A percentile compares a stretch with the other conserved stretches of the same genome.
phyloP scores from a whole-genome alignment of 768 basidiomycete species.

The Leccinum truebloodii region DNA sequence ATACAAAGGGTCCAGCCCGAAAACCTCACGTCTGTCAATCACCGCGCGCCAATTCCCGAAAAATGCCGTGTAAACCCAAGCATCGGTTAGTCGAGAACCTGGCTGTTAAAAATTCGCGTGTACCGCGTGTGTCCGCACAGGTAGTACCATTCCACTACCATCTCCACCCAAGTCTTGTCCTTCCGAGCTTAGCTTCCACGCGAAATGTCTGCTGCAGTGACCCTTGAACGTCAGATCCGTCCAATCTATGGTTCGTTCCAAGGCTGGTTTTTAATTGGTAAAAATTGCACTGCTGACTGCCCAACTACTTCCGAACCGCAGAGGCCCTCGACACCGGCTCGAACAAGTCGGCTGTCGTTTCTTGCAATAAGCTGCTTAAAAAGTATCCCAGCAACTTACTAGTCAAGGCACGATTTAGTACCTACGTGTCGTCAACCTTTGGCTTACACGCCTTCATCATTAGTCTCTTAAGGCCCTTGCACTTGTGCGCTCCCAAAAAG shows the following conservation, averaged over 20 bases:
- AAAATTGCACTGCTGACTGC: slow-evolving; percentile 5
- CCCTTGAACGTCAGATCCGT: slow-evolving; percentile 79
- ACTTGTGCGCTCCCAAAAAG: slow-evolving; percentile 79
- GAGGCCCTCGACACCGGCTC: slow-evolving; percentile 86
- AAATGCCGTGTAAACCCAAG: slow-evolving; percentile 27
- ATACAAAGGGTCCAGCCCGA: background rate
- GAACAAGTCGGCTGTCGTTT: slow-evolving; percentile 82
- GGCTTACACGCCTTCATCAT: slow-evolving; percentile 15
- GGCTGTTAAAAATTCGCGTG: slow-evolving; percentile 29
- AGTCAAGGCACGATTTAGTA: slow-evolving; percentile 52
- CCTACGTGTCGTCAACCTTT: background rate
- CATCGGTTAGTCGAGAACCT: slow-evolving; percentile 23
- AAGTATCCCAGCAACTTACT: slow-evolving; percentile 76
- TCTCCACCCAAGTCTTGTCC: background rate
- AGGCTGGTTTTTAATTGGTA: background rate
- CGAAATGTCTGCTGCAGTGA: slow-evolving; percentile 50
- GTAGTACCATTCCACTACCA: slow-evolving; percentile 5
- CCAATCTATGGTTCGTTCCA: slow-evolving; percentile 73
- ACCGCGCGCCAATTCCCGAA: slow-evolving; percentile 18
- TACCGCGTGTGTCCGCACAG: slow-evolving; percentile 5
- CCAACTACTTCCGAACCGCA: slow-evolving; percentile 29
- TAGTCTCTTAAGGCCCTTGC: slow-evolving; percentile 86
- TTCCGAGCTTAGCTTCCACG: slow-evolving; percentile 4
- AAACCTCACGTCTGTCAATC: slow-evolving; percentile 13
- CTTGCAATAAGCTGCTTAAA: slow-evolving; percentile 86